A percentile compares a stretch with the other conserved stretches of the same genome.
These are phyloP conservation scores for Penicillium egyptiacum DNA, from an alignment of 495 filamentous ascomycete species.

Conservation along the genomic window DNA sequence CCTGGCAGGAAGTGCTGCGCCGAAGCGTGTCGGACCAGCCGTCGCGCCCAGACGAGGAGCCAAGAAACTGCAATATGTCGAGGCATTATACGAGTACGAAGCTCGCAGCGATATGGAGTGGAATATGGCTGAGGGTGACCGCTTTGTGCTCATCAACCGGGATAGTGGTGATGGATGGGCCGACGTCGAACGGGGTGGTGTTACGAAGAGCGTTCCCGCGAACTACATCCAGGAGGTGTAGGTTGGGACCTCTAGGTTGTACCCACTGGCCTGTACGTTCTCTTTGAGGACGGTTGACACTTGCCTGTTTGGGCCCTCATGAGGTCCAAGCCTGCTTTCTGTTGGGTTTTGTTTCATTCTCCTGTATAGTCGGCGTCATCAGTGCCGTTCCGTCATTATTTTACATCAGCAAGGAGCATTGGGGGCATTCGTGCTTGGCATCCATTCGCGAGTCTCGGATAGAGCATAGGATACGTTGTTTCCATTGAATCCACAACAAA, in stretches of 20 bases:
- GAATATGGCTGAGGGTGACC: conserved; percentile 86
- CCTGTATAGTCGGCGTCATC: conserved; percentile 14
- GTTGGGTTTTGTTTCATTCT: conserved; percentile 5
- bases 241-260: conserved; percentile 9
- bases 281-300: not conserved
- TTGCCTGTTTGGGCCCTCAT: not conserved
- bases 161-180: conserved; percentile 94
- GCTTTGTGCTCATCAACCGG: conserved; percentile 80
- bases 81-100: conserved; percentile 89
- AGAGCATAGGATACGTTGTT: conserved; percentile 9
- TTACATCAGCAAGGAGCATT: conserved; percentile 29
- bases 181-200: conserved; percentile 89
- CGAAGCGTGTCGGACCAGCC: conserved; percentile 87
- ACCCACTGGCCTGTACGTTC: conserved; percentile 12
- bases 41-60: conserved; percentile 90
- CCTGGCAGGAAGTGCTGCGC: conserved; percentile 52
- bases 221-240: conserved; percentile 83
- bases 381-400: conserved; percentile 18
- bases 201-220: conserved; percentile 88
- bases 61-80: conserved; percentile 92
- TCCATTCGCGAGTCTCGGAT: conserved; percentile 10
- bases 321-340: conserved; percentile 10
- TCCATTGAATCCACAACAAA: not conserved
- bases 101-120: conserved; percentile 84
- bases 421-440: conserved; percentile 14